phyloP scores from a whole-genome alignment of 2,329 filamentous ascomycete genomes.

The Ambrosiella xylebori region DNA sequence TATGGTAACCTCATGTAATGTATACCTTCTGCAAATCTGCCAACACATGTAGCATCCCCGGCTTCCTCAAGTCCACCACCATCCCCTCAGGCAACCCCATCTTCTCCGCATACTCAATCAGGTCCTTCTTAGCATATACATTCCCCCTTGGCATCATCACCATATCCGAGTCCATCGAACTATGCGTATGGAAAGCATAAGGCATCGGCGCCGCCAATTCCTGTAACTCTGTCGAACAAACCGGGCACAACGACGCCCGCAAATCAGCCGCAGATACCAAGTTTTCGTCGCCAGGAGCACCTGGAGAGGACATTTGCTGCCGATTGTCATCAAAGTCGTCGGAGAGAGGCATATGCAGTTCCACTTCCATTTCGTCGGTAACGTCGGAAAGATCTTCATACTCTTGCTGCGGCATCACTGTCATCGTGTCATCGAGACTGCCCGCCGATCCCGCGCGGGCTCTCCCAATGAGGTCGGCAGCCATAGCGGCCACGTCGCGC shows the following conservation, averaged over 20 bases:
- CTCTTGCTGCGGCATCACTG: no score
- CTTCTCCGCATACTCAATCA: conserved; percentile 66
- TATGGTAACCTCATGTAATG: conserved; percentile 46
- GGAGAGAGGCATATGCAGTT: no score
- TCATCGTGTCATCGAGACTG: no score
- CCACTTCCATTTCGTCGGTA: no score
- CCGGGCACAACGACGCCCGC: conserved; percentile 53
- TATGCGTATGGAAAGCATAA: conserved; percentile 90
- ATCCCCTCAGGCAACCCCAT: conserved; percentile 35
- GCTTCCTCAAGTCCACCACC: conserved; percentile 51
- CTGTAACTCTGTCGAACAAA: conserved; percentile 90
- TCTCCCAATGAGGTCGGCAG: no score
- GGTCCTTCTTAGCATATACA: conserved; percentile 60
- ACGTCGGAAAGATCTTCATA: no score
- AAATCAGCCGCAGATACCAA: conserved; percentile 1
- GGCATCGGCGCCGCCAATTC: conserved; percentile 75
- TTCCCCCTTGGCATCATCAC: conserved; percentile 74
- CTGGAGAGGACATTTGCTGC: no score
- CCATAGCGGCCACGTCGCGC: no score
- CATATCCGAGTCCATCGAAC: conserved; percentile 74
- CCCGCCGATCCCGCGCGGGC: no score
- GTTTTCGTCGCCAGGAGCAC: no score
- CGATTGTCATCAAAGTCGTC: no score
- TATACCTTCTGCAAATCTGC: conserved; percentile 68
- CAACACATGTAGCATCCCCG: conserved; percentile 56